phyloP scores from a whole-genome alignment of 805 yeast genomes.

The Candida golubevii region DNA sequence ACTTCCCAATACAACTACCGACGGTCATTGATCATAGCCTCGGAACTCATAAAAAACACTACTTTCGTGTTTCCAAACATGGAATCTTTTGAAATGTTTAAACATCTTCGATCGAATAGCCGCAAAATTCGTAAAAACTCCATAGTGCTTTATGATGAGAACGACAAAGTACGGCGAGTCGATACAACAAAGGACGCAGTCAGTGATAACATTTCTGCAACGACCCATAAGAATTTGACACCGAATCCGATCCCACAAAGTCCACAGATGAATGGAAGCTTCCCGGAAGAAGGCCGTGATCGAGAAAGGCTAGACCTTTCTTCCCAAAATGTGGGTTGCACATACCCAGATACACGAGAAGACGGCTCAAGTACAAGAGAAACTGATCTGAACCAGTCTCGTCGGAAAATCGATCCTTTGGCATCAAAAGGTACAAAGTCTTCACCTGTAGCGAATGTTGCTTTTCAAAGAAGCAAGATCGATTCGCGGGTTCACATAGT shows the following conservation, averaged over 20 bases:
- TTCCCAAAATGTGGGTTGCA: not conserved
- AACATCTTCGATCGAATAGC: conserved; percentile 20
- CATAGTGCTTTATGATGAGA: conserved; percentile 10
- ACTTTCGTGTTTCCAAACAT: conserved; percentile 28
- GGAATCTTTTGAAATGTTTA: conserved; percentile 29
- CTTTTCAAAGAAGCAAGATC: conserved; percentile 9
- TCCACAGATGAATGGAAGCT: not conserved
- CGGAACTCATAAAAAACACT: conserved; percentile 28
- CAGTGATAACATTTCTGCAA: too few species aligned
- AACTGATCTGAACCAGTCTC: not conserved
- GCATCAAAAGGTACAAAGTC: not conserved
- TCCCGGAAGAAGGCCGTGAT: not conserved
- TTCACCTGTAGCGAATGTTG: not conserved
- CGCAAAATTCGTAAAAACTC: conserved; percentile 23
- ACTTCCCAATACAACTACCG: conserved; percentile 24
- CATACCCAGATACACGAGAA: not conserved
- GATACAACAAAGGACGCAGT: not conserved
- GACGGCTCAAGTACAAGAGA: not conserved
- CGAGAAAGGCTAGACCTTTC: not conserved
- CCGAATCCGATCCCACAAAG: not conserved
- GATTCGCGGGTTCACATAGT: conserved; percentile 31
- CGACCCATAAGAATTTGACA: not conserved
- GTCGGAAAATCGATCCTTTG: not conserved
- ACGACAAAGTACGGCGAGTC: conserved; percentile 2
- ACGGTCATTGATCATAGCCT: conserved; percentile 28